Conservation (phyloP, 345 rosid genomes). For the Murraya paniculata region DNA sequence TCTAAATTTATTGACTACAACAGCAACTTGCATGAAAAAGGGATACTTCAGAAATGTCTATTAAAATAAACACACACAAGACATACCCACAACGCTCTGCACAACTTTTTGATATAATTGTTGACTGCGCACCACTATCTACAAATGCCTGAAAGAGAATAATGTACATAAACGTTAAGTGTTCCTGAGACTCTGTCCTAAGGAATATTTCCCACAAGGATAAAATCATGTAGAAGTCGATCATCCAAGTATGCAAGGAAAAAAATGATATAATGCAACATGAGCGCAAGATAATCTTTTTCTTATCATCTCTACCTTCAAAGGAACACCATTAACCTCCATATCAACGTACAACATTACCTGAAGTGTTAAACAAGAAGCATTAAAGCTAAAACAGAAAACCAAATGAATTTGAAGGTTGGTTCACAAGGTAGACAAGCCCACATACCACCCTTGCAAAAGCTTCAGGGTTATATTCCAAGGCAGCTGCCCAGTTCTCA, state of each 20-base stretch:
- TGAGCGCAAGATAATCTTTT: not conserved
- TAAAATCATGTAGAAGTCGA: not conserved
- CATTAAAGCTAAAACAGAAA: slow-evolving; percentile 4
- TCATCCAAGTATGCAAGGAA: not conserved
- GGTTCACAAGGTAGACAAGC: slow-evolving; percentile 16
- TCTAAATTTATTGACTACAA: not conserved
- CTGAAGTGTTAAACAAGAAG: slow-evolving; percentile 39
- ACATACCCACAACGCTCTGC: slow-evolving; percentile 94
- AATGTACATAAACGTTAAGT: not conserved
- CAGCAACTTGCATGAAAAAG: not conserved
- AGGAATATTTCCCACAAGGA: not conserved
- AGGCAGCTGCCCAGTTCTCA: slow-evolving; percentile 99
- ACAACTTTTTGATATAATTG: slow-evolving; percentile 96
- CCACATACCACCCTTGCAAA: slow-evolving; percentile 96
- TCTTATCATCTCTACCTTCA: slow-evolving; percentile 61
- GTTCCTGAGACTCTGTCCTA: not conserved
- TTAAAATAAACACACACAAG: not conserved
- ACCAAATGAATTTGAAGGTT: not conserved
- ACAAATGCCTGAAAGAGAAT: slow-evolving; percentile 74
- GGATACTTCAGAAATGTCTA: not conserved
- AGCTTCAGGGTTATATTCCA: slow-evolving; percentile 95
- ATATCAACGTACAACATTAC: slow-evolving; percentile 95
- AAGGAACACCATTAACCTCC: slow-evolving; percentile 94
- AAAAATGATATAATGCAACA: not conserved
- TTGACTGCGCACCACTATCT: slow-evolving; percentile 98